Conservation (phyloP, 371 early-diverging fungal species). For the Mortierella sp. region DNA sequence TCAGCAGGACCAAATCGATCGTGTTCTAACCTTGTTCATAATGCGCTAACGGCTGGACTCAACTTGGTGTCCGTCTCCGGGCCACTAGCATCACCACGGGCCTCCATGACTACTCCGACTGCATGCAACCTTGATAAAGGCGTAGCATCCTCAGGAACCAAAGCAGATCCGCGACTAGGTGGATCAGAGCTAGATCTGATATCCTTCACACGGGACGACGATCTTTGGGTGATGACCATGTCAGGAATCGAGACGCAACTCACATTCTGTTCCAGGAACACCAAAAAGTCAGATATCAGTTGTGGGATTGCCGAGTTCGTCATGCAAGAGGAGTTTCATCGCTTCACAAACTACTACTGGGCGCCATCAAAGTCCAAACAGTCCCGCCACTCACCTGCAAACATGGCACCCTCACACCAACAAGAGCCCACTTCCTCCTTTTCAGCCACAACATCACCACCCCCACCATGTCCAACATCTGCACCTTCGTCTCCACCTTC, state of each 20-base stretch:
- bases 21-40: constrained; percentile 32
- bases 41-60: constrained; percentile 36
- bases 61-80: constrained; percentile 44
- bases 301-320: constrained; percentile 81
- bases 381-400: neutral
- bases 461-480: constrained; percentile 1
- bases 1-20: constrained; percentile 9
- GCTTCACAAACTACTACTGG: constrained; percentile 79
- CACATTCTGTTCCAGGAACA: constrained; percentile 63
- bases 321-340: constrained; percentile 85
- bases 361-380: constrained; percentile 19
- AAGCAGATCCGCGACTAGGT: constrained; percentile 72
- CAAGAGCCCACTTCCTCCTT: neutral
- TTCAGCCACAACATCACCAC: constrained; percentile 3
- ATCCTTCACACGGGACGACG: constrained; percentile 70
- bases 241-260: constrained; percentile 71
- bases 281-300: constrained; percentile 54
- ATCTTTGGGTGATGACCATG: constrained; percentile 72
- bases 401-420: constrained; percentile 3
- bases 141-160: constrained; percentile 22
- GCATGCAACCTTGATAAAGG: constrained; percentile 28
- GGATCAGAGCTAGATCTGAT: constrained; percentile 61
- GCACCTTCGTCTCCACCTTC: constrained; percentile 15
- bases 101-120: constrained; percentile 24
- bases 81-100: constrained; percentile 34